phyloP scores from a whole-genome alignment of 1,139 yeast species.

The Chernovozyma aurita region DNA sequence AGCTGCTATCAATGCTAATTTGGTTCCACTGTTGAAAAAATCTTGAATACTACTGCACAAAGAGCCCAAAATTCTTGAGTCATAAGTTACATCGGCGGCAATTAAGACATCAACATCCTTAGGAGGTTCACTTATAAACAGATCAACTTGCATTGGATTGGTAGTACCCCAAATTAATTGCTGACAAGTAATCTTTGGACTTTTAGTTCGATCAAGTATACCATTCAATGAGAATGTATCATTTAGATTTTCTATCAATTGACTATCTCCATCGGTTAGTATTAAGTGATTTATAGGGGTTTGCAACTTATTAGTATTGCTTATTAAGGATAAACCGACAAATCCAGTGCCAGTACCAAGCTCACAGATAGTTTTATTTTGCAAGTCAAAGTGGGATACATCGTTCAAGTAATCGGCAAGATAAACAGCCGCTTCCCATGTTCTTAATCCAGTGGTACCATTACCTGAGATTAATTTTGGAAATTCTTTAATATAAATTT shows the following conservation, averaged over 20 bases:
- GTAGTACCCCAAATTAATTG: slow-evolving; percentile 58
- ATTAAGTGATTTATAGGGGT: slow-evolving; percentile 24
- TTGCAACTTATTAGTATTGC: slow-evolving; percentile 12
- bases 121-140: slow-evolving; percentile 20
- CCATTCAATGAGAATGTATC: slow-evolving; percentile 46
- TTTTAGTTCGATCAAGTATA: slow-evolving; percentile 9
- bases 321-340: slow-evolving; percentile 57
- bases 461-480: slow-evolving; percentile 64
- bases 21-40: slow-evolving; percentile 28
- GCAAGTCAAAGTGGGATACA: slow-evolving; percentile 6
- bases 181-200: slow-evolving; percentile 9
- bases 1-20: slow-evolving; percentile 56
- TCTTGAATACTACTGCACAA: slow-evolving; percentile 47
- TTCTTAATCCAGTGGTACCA: slow-evolving; percentile 84
- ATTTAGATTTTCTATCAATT: slow-evolving; percentile 49
- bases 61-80: slow-evolving; percentile 53
- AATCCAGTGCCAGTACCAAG: slow-evolving; percentile 91
- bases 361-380: slow-evolving; percentile 47
- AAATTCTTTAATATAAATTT: slow-evolving; percentile 49
- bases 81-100: slow-evolving; percentile 90
- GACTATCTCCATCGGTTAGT: slow-evolving; percentile 76
- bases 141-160: slow-evolving; percentile 28
- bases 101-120: slow-evolving; percentile 44
- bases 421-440: slow-evolving; percentile 93
- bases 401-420: slow-evolving; percentile 45